phyloP scores from a whole-genome alignment of 441 rosid genomes.

The Gossypium gossypioides region DNA sequence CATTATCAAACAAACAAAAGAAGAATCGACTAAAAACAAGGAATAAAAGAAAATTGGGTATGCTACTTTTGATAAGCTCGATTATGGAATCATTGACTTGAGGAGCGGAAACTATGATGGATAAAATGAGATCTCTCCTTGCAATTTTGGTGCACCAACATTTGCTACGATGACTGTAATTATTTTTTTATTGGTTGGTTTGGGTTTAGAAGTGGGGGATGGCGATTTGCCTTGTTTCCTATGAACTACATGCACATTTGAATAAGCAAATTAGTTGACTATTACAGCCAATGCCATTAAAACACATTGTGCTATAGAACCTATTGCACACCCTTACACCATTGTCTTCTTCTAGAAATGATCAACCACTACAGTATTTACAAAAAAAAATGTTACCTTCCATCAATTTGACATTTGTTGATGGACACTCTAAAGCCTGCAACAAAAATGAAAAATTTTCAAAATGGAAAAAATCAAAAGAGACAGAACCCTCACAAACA shows the following conservation, averaged over 20 bases:
- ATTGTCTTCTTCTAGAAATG: background rate
- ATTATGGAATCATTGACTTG: slow-evolving; percentile 38
- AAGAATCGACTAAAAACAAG: background rate
- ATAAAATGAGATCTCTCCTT: slow-evolving; percentile 46
- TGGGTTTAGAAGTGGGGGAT: slow-evolving; percentile 10
- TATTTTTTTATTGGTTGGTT: background rate
- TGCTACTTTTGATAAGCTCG: slow-evolving; percentile 56
- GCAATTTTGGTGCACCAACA: slow-evolving; percentile 1
- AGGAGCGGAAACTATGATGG: slow-evolving; percentile 40
- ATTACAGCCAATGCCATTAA: slow-evolving; percentile 80
- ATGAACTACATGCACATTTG: slow-evolving; percentile 52
- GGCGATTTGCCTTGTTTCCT: slow-evolving; percentile 30
- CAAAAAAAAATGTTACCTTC: slow-evolving; percentile 30
- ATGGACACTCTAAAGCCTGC: slow-evolving; percentile 28
- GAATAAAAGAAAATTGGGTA: background rate
- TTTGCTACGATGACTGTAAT: background rate
- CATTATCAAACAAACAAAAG: background rate
- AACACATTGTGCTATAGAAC: slow-evolving; percentile 56
- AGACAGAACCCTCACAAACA: background rate
- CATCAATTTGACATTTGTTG: slow-evolving; percentile 30
- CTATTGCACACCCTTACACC: slow-evolving; percentile 22
- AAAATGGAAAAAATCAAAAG: background rate
- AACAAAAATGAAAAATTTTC: background rate
- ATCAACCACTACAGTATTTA: slow-evolving; percentile 26
- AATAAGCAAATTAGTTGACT: slow-evolving; percentile 67